A percentile compares a stretch with the other conserved stretches of the same genome.
phyloP scores from a whole-genome alignment of 2,329 filamentous ascomycete species.

The Penicillium sp. region DNA sequence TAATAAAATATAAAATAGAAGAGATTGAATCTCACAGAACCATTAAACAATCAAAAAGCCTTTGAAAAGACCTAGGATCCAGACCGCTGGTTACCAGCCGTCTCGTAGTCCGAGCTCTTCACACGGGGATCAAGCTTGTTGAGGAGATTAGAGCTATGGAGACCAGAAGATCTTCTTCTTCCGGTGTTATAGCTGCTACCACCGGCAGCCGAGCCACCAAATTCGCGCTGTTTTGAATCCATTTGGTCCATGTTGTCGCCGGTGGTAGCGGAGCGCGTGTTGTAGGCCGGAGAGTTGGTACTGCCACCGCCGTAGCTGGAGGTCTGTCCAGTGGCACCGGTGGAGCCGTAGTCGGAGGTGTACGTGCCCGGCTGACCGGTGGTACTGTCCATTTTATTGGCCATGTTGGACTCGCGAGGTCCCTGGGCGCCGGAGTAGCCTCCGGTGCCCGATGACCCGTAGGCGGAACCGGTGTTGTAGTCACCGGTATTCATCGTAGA shows the following conservation, averaged over 20 bases:
- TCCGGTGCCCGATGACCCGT: constrained; percentile 5
- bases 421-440: constrained; percentile 7
- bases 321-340: too few species aligned
- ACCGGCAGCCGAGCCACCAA: constrained; percentile 10
- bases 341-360: constrained; percentile 9
- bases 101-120: constrained; percentile 11
- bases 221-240: constrained; percentile 32
- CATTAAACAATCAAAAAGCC: neutral
- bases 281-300: constrained; percentile 3
- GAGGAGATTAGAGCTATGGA: constrained; percentile 44
- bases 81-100: constrained; percentile 12
- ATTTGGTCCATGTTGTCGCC: constrained; percentile 43
- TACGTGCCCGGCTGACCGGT: constrained; percentile 2
- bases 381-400: constrained; percentile 2
- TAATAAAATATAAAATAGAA: neutral
- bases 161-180: constrained; percentile 31
- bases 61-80: constrained; percentile 8
- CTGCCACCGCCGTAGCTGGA: constrained; percentile 10
- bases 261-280: constrained; percentile 31
- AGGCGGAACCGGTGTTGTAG: neutral
- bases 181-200: constrained; percentile 17
- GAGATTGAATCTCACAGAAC: neutral
- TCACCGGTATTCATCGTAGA: neutral
- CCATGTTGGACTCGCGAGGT: neutral
- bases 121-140: constrained; percentile 42